Evolutionary conservation across 208 protist genomes (phyloP), one percentile per base, ranked within the genome.

Genomic region (Leishmania major): DNA sequence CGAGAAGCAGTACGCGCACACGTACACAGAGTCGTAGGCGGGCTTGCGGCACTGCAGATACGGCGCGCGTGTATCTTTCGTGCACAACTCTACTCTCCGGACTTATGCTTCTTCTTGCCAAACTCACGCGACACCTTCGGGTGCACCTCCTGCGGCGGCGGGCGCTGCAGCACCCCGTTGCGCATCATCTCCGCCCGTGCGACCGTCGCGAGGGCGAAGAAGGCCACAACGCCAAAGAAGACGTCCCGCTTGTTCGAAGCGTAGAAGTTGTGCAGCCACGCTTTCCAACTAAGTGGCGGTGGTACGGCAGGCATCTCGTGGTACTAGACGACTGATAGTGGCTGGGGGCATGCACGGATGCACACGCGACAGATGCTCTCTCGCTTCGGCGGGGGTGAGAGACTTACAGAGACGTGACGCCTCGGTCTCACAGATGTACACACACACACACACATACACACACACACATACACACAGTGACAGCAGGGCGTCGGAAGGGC

Each of bases 141-240:
- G 31, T 81, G 62, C 40, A 84, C 83, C 19, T 89, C 81, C 49
- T 79, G 76, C 59, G 70, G 69, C 45, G 77, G 40, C 37, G 91
- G 88, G 3, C 79, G 75, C 35, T 83, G 70, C 66, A 94, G 40
- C 51, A 94, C 77, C 35, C 89, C 89, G 19, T 88, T 86, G 3
- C 88, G 82, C 81, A 88, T 89, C 83, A 95, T 77, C 82, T 95
- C 92, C 45, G 85, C 45, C 43, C 83, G 87, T 22, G 85, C 81
- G 37, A 93, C 90, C 57, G 76, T 90, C 25, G 83, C 83, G 25
- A 93, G 70, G 11, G 90, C 90, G 31, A 92, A 75, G 62, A 91
- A 49, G 35, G 92, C 92, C 8, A 95, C 88, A 53, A 84, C 77
- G 19, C 85, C 86, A 79, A 95, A 95, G 69, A 92, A 95, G 35